Base-by-base conservation (phyloP, 345 rosid genomes). In the Hypericum androsaemum region DNA sequence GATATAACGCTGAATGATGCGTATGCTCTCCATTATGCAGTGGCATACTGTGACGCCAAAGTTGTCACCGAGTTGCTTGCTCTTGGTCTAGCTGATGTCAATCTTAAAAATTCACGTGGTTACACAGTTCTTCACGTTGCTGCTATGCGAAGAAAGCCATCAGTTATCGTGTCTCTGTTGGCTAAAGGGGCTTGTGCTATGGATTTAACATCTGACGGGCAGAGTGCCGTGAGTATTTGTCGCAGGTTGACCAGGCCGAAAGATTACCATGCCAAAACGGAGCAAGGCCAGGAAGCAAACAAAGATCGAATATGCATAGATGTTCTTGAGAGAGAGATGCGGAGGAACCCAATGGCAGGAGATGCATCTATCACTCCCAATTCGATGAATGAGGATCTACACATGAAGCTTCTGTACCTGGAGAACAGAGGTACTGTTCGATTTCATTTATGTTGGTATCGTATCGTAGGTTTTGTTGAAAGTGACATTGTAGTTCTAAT, bases 21-120 rank as follows among this genome's bases (percentile, higher is more conserved):
- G 16, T 56, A 36, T 54, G 81, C 78, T 8, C 74, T 77, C 37
- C 81, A 77, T 66, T 77, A 77, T 54, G 81, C 81, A 14, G 55
- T 60, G 12, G 78, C 81, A 14, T 67, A 70, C 50, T 77, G 76
- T 32, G 76, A 77, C 44, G 73, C 76, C 9, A 77, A 77, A 65
- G 57, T 71, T 41, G 49, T 73, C 43, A 67, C 65, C 52, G 78
- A 65, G 43, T 57, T 77, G 38, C 76, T 77, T 0, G 36, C 47
- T 48, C 69, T 70, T 8, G 60, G 57, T 16, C 43, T 42, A 47
- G 72, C 68, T 6, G 39, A 77, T 50, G 52, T 75, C 54, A 67
- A 72, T 48, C 76, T 62, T 58, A 67, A 28, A 56, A 59, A 72
- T 44, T 52, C 60, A 0, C 53, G 76, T 12, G 83, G 83, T 8